Evolutionary conservation across 164 flowering plant species (phyloP).

Genomic region (Vitis vinifera): DNA sequence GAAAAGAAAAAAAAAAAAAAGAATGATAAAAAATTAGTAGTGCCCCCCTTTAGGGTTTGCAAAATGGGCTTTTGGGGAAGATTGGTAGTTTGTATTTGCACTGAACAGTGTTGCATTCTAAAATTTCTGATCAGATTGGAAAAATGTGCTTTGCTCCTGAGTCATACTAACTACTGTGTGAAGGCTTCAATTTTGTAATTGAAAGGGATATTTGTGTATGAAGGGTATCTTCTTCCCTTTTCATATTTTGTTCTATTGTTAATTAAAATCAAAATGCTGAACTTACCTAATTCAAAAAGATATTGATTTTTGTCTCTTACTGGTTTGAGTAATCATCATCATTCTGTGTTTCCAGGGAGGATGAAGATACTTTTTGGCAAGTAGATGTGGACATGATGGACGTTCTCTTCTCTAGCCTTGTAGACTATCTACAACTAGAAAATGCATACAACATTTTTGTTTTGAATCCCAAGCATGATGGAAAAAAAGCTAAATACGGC

Average conservation of each 20-base stretch:
- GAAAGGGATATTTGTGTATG: too few relatives aligned
- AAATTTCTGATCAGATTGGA: neutral
- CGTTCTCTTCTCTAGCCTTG: conserved; percentile 67
- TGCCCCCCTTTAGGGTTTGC: neutral
- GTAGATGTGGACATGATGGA: conserved; percentile 87
- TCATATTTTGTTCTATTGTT: too few relatives aligned
- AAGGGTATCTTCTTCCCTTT: too few relatives aligned
- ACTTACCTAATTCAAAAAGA: too few relatives aligned
- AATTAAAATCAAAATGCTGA: too few relatives aligned
- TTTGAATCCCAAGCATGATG: conserved; percentile 71
- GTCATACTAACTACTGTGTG: neutral
- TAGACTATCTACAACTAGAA: conserved; percentile 79
- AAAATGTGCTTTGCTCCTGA: neutral
- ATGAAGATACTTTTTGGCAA: conserved; percentile 64
- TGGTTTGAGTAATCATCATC: neutral
- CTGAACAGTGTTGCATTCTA: neutral
- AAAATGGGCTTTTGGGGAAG: neutral
- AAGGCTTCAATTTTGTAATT: too few relatives aligned
- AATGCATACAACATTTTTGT: conserved; percentile 84
- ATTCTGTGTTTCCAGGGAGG: conserved; percentile 44
- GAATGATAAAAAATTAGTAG: too few relatives aligned
- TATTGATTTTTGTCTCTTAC: neutral
- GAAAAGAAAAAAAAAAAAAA: too few relatives aligned
- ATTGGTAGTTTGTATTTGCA: neutral
- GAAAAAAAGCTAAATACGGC: conserved; percentile 65